Base-by-base conservation (phyloP, 352 stramenopile genomes). In the Phytophthora litchii region DNA sequence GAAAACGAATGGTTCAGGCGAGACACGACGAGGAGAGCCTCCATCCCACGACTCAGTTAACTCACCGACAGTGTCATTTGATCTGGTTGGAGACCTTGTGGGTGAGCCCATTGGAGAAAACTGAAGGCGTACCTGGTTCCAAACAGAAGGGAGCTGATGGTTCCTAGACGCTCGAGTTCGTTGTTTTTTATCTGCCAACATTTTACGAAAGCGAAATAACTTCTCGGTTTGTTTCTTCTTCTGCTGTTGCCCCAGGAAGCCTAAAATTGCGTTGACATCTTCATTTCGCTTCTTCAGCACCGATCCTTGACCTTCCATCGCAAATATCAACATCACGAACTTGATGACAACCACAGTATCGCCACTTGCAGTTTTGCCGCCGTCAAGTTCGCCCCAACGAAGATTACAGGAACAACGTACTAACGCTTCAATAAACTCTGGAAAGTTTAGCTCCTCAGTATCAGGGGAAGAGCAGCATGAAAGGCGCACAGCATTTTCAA, bases 301-400 rank as follows among this genome's bases (percentile, higher is more conserved):
- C 0, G 81, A 86, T 4, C 81, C 81, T 38, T 61, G 71, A 3
- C 81, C 81, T 67, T 91, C 81, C 79, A 91, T 91, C 0, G 79
- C 76, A n/a, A 91, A 91, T 12, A 91, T 50, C 10, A 91, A 59
- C 79, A 91, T 91, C 5, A 88, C 59, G 38, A 91, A 91, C 44
- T 85, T 83, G 27, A 91, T 64, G 4, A 84, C 67, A 9, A 77
- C 49, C 5, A 71, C 50, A 3, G 71, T 76, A 10, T 70, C 63
- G 16, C 29, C 37, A 8, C 11, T 42, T 13, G 41, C 4, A 1
- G 44, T 44, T 11, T 51, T 25, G 0, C n/a, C 19, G 25, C 6
- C 25, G n/a, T 37, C 43, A 47, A 60, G 17, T 44, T 76, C 55
- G 3, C 63, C 56, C 81, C 81, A 89, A 49, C 78, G 64, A 7